phyloP scores from a whole-genome alignment of 192 early-diverging fungal genomes.

The Dimargaris xerosporica region DNA sequence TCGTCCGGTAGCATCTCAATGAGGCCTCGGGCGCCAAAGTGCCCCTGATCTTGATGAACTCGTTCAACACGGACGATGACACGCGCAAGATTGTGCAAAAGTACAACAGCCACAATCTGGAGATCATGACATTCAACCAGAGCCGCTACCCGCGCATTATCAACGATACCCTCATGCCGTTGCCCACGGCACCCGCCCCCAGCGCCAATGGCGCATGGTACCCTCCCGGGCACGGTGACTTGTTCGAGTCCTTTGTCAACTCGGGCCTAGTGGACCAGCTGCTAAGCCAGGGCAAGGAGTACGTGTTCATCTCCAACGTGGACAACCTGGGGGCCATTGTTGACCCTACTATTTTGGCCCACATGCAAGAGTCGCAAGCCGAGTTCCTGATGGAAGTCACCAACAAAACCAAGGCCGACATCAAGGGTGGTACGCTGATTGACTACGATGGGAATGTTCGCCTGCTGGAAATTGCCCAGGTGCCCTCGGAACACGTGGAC shows the following conservation, averaged over 20 bases:
- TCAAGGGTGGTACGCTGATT: constrained; percentile 99
- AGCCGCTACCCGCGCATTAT: constrained; percentile 83
- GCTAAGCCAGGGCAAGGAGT: constrained; percentile 91
- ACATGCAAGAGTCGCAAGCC: constrained; percentile 71
- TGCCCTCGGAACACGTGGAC: constrained; percentile 90
- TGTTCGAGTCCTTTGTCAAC: constrained; percentile 88
- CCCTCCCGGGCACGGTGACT: constrained; percentile 96
- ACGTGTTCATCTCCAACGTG: constrained; percentile 96
- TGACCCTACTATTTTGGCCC: constrained; percentile 77
- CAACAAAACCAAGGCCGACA: constrained; percentile 98
- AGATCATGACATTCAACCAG: constrained; percentile 97
- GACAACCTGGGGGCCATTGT: constrained; percentile 98
- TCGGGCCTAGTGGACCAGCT: constrained; percentile 89
- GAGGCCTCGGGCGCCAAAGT: constrained; percentile 74
- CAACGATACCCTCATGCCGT: constrained; percentile 81
- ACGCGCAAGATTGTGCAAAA: constrained; percentile 97
- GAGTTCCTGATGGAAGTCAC: constrained; percentile 99
- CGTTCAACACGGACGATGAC: constrained; percentile 99
- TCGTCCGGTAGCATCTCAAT: constrained; percentile 64
- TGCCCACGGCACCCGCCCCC: constrained; percentile 51
- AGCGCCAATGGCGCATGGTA: constrained; percentile 46
- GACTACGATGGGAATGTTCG: constrained; percentile 91
- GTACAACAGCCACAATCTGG: constrained; percentile 80
- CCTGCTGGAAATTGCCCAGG: constrained; percentile 95
- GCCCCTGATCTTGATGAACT: constrained; percentile 98